Evolutionary conservation across 805 yeast species (phyloP), one percentile per base, ranked within the genome.

Genomic region (Monosporozyma siamensis): DNA sequence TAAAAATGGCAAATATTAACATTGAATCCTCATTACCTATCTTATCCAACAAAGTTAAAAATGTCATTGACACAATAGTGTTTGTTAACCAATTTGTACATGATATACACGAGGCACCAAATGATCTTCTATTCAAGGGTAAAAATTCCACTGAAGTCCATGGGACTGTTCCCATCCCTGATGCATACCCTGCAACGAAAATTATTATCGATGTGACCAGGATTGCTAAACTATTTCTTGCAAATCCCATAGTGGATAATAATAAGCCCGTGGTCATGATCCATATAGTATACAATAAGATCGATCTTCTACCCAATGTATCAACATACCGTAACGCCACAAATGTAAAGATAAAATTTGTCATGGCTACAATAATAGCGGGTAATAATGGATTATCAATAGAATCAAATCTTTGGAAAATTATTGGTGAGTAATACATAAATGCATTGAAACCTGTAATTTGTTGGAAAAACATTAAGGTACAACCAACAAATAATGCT

Each of bases 381-480:
- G 79, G 75, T 34, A 70, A 55, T 52, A 77, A 65, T n/a, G 82
- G 78, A 37, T 37, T 22, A 53, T 76, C 72, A 8, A 64, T 52
- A 48, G 72, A 61, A 4, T 78, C 77, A 17, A 75, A 68, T 17
- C 71, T 67, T 42, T 69, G 56, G 65, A 78, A 76, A 37, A 78
- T 69, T 11, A 78, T 67, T 8, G 81, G 73, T 5, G 79, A 74
- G 52, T 77, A 78, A 58, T 76, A 77, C 72, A 77, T 75, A 53
- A 78, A 75, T 32, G 78, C 76, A 60, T 77, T 77, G 55, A 75
- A 72, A 42, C 82, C 82, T n/a, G 77, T 69, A 40, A 71, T 65
- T 57, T 77, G 82, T 54, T 78, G 82, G 48, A 74, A 68, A 47
- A 74, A 66, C 68, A 76, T 65, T 34, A 78, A 57, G 15, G 72